Percentiles rank a stretch among this genome's conserved stretches.
phyloP scores from a whole-genome alignment of 305 asterid genomes.

The Andrographis paniculata region DNA sequence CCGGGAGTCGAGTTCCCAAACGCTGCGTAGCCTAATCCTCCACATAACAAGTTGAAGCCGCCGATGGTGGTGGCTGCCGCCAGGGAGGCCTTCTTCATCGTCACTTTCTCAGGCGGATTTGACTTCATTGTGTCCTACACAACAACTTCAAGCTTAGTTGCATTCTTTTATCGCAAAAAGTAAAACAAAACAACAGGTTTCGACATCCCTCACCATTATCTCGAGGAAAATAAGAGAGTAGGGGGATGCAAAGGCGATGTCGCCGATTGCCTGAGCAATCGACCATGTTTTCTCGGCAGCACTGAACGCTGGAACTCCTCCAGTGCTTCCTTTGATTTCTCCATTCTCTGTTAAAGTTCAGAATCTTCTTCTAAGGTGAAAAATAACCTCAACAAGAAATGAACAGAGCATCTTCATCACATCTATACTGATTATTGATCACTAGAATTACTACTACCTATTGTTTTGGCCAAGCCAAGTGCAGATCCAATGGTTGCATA shows the following conservation, averaged over 20 bases:
- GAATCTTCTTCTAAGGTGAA: too few species aligned
- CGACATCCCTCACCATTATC: slow-evolving; percentile 40
- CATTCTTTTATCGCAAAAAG: not conserved
- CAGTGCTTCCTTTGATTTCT: slow-evolving; percentile 58
- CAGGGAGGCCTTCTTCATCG: slow-evolving; percentile 66
- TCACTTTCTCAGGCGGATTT: slow-evolving; percentile 45
- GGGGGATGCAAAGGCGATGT: slow-evolving; percentile 72
- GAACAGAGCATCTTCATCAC: too few species aligned
- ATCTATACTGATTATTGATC: too few species aligned
- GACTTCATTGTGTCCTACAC: slow-evolving; percentile 55
- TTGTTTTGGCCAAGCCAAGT: slow-evolving; percentile 59
- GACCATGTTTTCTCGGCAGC: slow-evolving; percentile 47
- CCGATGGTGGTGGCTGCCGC: slow-evolving; percentile 38
- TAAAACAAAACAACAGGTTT: not conserved
- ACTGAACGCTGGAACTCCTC: slow-evolving; percentile 45
- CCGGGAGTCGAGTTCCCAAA: slow-evolving; percentile 79
- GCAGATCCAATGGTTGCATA: slow-evolving; percentile 61
- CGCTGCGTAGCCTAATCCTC: slow-evolving; percentile 87
- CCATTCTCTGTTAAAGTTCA: slow-evolving; percentile 51
- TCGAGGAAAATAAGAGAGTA: slow-evolving; percentile 55
- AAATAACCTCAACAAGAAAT: too few species aligned
- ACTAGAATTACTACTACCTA: slow-evolving; percentile 39
- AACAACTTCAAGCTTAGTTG: not conserved
- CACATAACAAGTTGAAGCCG: slow-evolving; percentile 62
- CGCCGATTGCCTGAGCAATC: slow-evolving; percentile 61